Conservation (phyloP, 192 early-diverging fungal species). For the Cladochytrium replicatum region DNA sequence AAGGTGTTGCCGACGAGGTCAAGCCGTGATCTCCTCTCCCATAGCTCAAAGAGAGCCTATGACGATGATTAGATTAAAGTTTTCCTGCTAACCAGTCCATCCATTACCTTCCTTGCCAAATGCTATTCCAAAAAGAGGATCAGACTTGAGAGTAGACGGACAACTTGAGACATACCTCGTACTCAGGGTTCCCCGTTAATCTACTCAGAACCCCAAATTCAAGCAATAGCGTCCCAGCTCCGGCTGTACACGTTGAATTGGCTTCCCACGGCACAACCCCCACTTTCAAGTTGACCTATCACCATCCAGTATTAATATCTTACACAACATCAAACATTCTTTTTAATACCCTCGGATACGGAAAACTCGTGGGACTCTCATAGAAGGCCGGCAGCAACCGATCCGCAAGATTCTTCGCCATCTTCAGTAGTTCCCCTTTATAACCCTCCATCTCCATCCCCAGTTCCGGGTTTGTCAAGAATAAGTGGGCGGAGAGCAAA, state of each 20-base stretch:
- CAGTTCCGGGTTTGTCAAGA: slow-evolving; percentile 58
- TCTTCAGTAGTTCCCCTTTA: slow-evolving; percentile 61
- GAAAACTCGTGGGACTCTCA: slow-evolving; percentile 66
- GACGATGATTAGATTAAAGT: slow-evolving; percentile 33
- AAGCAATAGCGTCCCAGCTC: slow-evolving; percentile 81
- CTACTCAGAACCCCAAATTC: slow-evolving; percentile 90
- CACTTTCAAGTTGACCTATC: slow-evolving; percentile 55
- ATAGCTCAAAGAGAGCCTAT: slow-evolving; percentile 63
- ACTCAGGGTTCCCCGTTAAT: slow-evolving; percentile 63
- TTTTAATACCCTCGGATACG: slow-evolving; percentile 62
- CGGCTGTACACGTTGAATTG: slow-evolving; percentile 68
- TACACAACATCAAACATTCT: background rate
- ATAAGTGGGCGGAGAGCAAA: slow-evolving; percentile 77
- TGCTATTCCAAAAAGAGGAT: slow-evolving; percentile 4
- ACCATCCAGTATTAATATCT: background rate
- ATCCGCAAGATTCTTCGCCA: slow-evolving; percentile 73
- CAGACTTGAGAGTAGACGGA: background rate
- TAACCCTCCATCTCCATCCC: slow-evolving; percentile 57
- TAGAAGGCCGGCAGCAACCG: slow-evolving; percentile 83
- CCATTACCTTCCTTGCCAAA: slow-evolving; percentile 14
- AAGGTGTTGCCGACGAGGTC: slow-evolving; percentile 80
- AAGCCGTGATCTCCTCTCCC: slow-evolving; percentile 61
- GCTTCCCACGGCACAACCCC: slow-evolving; percentile 64
- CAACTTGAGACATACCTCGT: slow-evolving; percentile 46
- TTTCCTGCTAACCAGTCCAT: background rate